Evolutionary conservation across 768 basidiomycete species (phyloP).

Genomic region (Leccinellum albellum): DNA sequence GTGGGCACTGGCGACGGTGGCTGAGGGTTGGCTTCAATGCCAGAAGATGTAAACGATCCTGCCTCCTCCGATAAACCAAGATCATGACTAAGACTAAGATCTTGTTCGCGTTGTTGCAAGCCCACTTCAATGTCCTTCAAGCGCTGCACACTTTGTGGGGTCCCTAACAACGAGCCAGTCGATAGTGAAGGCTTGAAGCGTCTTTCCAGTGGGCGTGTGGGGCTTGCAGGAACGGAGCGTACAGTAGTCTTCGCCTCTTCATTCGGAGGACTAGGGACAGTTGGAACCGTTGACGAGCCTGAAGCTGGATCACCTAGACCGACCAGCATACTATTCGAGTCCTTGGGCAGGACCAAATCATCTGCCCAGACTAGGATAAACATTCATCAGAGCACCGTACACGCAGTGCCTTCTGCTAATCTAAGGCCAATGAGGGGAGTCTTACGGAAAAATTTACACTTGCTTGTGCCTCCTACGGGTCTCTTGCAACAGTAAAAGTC

Average conservation of each 20-base stretch:
- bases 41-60: background rate
- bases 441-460: constrained; percentile 40
- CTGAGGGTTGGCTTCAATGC: constrained; percentile 6
- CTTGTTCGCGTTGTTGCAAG: constrained; percentile 13
- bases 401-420: background rate
- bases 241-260: background rate
- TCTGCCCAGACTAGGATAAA: constrained; percentile 34
- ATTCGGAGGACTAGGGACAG: background rate
- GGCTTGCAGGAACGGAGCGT: background rate
- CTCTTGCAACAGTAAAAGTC: constrained; percentile 41
- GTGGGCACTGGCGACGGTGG: constrained; percentile 28
- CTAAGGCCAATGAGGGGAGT: background rate
- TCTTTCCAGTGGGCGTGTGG: background rate
- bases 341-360: constrained; percentile 11
- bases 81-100: constrained; percentile 8
- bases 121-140: constrained; percentile 15
- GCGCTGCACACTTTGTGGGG: constrained; percentile 10
- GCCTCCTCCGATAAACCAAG: constrained; percentile 4
- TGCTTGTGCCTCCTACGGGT: constrained; percentile 3
- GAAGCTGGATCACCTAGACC: background rate
- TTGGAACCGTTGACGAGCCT: background rate
- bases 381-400: background rate
- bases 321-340: background rate
- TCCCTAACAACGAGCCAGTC: background rate
- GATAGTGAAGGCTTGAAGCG: background rate